phyloP scores from a whole-genome alignment of 805 yeast genomes.

The Komagataella phaffii region DNA sequence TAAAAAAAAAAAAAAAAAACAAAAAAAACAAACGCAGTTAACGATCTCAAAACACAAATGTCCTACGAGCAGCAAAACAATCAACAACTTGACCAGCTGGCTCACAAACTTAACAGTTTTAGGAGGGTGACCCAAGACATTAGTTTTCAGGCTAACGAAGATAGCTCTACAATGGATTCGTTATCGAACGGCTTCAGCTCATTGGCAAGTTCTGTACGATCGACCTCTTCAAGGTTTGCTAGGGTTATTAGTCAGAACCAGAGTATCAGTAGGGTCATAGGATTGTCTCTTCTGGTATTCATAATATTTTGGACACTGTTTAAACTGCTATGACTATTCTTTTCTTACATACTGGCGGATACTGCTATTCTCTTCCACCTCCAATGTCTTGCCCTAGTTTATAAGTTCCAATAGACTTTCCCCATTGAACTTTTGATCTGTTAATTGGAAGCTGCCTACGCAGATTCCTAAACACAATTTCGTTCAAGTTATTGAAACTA shows the following conservation, averaged over 20 bases:
- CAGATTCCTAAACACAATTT: constrained; percentile 65
- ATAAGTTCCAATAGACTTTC: constrained; percentile 81
- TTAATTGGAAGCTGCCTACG: constrained; percentile 90
- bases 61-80: constrained; percentile 38
- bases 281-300: constrained; percentile 36
- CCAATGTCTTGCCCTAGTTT: constrained; percentile 74
- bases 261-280: constrained; percentile 45
- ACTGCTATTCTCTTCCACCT: constrained; percentile 20
- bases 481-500: constrained; percentile 63
- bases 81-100: constrained; percentile 44
- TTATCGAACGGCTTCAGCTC: constrained; percentile 37
- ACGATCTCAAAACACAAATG: constrained; percentile 5
- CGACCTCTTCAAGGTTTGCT: constrained; percentile 36
- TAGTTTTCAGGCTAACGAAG: constrained; percentile 48
- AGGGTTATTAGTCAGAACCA: constrained; percentile 48
- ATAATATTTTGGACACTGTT: constrained; percentile 43
- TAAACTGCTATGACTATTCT: constrained; percentile 25
- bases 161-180: constrained; percentile 23
- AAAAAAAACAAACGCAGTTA: neutral
- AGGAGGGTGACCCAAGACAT: constrained; percentile 58
- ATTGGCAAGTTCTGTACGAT: constrained; percentile 32
- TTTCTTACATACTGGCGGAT: neutral
- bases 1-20: no score
- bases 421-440: constrained; percentile 89
- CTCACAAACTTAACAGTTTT: constrained; percentile 51